Percentiles rank a stretch among this genome's conserved stretches.
Conservation (phyloP, 495 filamentous ascomycete species). For the Cercophora samala region DNA sequence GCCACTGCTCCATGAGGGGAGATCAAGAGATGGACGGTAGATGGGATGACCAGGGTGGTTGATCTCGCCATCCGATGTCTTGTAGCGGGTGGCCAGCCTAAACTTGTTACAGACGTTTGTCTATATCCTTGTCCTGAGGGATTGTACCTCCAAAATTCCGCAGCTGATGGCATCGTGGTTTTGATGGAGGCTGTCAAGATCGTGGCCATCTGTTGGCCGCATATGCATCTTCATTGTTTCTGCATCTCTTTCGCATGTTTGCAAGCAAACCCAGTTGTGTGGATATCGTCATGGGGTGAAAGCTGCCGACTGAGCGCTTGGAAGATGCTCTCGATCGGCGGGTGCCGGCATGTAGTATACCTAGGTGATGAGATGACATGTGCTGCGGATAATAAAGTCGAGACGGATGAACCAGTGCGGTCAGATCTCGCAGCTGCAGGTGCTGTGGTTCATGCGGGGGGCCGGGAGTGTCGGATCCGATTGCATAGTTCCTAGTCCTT, state of each 20-base stretch:
- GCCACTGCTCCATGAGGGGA: neutral
- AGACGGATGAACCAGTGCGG: neutral
- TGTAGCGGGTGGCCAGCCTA: neutral
- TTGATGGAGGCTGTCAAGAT: neutral
- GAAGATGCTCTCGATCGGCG: neutral
- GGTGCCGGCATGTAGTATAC: neutral
- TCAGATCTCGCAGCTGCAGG: neutral
- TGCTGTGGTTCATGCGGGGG: slow-evolving; percentile 9
- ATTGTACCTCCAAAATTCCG: neutral
- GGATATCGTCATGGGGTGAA: neutral
- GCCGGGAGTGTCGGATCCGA: neutral
- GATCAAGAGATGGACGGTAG: neutral
- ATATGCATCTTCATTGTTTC: neutral
- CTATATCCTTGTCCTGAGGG: neutral
- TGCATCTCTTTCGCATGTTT: neutral
- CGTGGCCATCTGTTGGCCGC: neutral
- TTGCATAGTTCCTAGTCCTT: neutral
- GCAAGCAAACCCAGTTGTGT: neutral
- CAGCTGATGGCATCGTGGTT: neutral
- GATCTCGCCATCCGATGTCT: neutral
- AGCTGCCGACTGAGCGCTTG: slow-evolving; percentile 1
- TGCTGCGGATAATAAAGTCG: neutral
- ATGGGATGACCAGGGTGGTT: slow-evolving; percentile 3
- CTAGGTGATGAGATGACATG: neutral
- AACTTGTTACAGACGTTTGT: too few relatives aligned